Evolutionary conservation across 164 flowering plant species (phyloP), one percentile per base, ranked within the genome.

Genomic region (Nymphaea thermarum): DNA sequence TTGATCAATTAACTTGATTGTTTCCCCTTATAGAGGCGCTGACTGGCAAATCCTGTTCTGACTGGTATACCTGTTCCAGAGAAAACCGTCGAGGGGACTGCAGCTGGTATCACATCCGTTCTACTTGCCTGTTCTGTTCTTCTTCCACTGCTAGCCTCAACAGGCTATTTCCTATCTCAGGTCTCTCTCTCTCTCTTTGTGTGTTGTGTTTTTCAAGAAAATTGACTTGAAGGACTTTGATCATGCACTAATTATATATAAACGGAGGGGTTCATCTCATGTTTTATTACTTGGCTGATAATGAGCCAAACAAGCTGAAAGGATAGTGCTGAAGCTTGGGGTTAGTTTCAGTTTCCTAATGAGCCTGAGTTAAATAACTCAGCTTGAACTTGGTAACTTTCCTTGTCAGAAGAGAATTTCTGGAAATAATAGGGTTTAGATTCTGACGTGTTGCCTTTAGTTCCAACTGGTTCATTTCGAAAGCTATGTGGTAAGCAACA

Each of bases 81-180:
- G 80, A 94, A 91, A 88, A 94, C 99, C 2, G 73, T 94, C 71
- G 98, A 94, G 82, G 97, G 99, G 36, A 94, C 99, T 67, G 99
- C 96, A 14, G 99, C 99, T 74, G 99, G 99, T 68, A 94, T 91
- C 78, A 89, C 96, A 60, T 91, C 97, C 64, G 95, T 94, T 64
- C 80, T 94, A 51, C 90, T 80, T 51, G 88, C 93, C 61, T 94
- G 99, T 80, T 88, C 88, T 2, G 62, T 82, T 72, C 86, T 94
- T 67, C 87, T 89, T 74, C 98, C 96, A 10, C 82, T 89, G 80
- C 71, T 94, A 53, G 92, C 97, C 47, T 83, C 97, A 16, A 84
- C 86, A 7, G 90, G 96, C 68, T 88, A 80, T 77, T 83, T 91
- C 67, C 66, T 86, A 44, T 78, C 92, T 25, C 87, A 85, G 93